Conservation (phyloP, 345 rosid genomes). For the Erysimum cheiranthoides region DNA sequence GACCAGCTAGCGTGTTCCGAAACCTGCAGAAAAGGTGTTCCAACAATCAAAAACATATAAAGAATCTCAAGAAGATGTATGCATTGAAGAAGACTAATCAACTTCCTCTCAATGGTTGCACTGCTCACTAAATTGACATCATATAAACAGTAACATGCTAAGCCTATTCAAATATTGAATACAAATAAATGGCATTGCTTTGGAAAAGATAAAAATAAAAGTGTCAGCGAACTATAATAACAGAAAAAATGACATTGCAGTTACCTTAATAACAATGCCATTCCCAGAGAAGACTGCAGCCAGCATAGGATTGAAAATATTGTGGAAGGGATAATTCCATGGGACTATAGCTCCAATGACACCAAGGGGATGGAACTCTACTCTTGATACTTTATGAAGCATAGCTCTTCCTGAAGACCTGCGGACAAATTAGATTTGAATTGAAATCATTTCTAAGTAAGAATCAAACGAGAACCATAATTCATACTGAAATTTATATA, state of each 20-base stretch:
- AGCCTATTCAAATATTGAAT: constrained; percentile 24
- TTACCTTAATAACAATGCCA: constrained; percentile 87
- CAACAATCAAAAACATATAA: constrained; percentile 34
- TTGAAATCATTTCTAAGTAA: neutral
- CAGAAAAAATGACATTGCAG: constrained; percentile 4
- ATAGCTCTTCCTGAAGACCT: constrained; percentile 97
- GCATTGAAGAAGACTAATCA: constrained; percentile 15
- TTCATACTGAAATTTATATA: neutral
- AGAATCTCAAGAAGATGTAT: constrained; percentile 16
- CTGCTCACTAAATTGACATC: constrained; percentile 15
- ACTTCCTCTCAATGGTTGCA: constrained; percentile 8
- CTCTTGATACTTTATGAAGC: constrained; percentile 89
- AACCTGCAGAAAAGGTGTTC: constrained; percentile 54
- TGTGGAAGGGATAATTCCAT: constrained; percentile 99
- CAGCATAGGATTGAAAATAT: constrained; percentile 96
- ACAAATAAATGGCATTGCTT: constrained; percentile 7
- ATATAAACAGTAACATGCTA: constrained; percentile 23
- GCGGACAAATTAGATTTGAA: constrained; percentile 27
- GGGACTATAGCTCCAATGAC: constrained; percentile 98
- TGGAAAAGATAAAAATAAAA: constrained; percentile 2
- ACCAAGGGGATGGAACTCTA: constrained; percentile 94
- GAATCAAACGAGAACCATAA: neutral
- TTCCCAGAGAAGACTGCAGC: constrained; percentile 98
- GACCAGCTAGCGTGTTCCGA: constrained; percentile 98
- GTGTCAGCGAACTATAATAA: neutral